These are phyloP conservation scores for Centella asiatica DNA, from an alignment of 129 eudicot genomes.

Conservation along the genomic window DNA sequence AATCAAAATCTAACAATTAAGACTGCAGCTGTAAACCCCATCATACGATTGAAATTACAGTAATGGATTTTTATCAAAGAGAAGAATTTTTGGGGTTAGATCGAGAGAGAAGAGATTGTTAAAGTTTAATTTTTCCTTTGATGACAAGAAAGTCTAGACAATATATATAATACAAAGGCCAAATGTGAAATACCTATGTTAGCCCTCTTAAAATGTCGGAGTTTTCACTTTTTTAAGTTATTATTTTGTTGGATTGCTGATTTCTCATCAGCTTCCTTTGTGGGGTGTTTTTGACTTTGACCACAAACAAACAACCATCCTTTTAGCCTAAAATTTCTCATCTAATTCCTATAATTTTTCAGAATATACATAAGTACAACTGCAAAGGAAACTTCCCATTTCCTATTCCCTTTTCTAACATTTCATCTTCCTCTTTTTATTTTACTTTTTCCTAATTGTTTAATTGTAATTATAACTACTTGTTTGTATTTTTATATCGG, in stretches of 20 bases:
- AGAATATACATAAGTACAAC: no score
- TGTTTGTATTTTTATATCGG: no score
- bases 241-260: background rate
- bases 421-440: no score
- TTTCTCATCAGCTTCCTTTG: background rate
- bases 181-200: no score
- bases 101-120: conserved; percentile 4
- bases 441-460: no score
- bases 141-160: no score
- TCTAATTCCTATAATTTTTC: no score
- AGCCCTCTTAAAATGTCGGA: background rate
- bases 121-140: no score
- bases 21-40: background rate
- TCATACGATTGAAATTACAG: background rate
- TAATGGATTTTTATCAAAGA: conserved; percentile 1
- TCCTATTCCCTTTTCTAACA: no score
- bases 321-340: conserved; percentile 7
- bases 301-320: conserved; percentile 1
- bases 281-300: conserved; percentile 8
- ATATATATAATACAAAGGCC: no score
- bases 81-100: conserved; percentile 2
- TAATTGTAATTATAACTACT: no score
- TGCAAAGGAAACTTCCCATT: no score
- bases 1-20: background rate
- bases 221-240: background rate